phyloP scores from a whole-genome alignment of 331 rosid species.

The Acacia concinna region DNA sequence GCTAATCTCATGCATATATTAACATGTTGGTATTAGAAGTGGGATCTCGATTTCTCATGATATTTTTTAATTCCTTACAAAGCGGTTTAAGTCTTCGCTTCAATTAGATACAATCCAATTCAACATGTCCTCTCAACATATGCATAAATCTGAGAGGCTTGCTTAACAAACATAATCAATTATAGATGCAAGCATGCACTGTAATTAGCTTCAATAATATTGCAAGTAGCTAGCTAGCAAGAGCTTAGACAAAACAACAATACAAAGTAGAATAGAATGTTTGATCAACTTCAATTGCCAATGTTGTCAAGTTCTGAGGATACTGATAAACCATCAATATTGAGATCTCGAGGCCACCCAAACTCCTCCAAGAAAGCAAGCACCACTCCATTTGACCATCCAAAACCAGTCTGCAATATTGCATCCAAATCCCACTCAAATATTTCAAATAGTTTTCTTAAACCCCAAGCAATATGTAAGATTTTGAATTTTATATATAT shows the following conservation, averaged over 20 bases:
- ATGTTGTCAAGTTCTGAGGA: not conserved
- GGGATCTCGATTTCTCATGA: too few relatives aligned
- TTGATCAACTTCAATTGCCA: not conserved
- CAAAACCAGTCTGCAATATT: slow-evolving; percentile 87
- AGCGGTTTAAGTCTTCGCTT: too few relatives aligned
- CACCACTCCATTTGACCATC: slow-evolving; percentile 93
- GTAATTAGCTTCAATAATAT: not conserved
- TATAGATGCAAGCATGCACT: too few relatives aligned
- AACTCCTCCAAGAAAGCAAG: slow-evolving; percentile 93
- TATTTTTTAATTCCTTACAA: too few relatives aligned
- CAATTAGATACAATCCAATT: too few relatives aligned
- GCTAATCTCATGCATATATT: not conserved
- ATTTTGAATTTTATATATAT: too few relatives aligned
- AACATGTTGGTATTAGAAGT: too few relatives aligned
- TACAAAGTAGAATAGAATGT: not conserved
- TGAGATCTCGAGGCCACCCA: slow-evolving; percentile 85
- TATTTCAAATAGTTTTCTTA: not conserved
- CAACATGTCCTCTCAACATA: not conserved
- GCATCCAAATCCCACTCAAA: not conserved
- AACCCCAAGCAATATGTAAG: not conserved
- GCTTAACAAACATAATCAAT: not conserved
- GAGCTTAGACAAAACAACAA: not conserved
- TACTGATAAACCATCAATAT: slow-evolving; percentile 46
- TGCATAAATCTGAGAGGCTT: not conserved
- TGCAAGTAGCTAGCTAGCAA: not conserved